These are phyloP conservation scores for Silene vulgaris DNA, from an alignment of 179 eudicot species.

Conservation along the genomic window DNA sequence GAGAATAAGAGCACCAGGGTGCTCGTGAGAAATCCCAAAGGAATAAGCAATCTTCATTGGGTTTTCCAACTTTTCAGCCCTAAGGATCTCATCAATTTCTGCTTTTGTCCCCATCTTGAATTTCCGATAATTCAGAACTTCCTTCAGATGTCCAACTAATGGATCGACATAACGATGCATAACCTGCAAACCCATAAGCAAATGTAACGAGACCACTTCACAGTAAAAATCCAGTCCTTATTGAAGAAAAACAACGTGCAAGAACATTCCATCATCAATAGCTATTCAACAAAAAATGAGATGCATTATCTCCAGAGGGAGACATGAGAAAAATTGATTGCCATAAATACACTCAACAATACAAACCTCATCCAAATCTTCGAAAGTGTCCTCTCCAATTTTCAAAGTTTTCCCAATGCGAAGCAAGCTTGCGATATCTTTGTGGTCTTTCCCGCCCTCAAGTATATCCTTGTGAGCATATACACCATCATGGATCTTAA, in stretches of 20 bases:
- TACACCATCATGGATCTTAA: constrained; percentile 81
- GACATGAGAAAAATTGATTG: background rate
- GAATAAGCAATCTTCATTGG: constrained; percentile 75
- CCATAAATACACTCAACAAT: constrained; percentile 9
- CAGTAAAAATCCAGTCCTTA: background rate
- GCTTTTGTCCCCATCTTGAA: constrained; percentile 77
- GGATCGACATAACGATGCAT: constrained; percentile 97
- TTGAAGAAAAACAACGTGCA: background rate
- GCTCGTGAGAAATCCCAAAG: constrained; percentile 90
- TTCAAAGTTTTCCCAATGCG: constrained; percentile 81
- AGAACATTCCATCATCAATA: background rate
- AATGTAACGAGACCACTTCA: background rate
- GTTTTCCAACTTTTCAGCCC: constrained; percentile 59
- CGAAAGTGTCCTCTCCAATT: constrained; percentile 86
- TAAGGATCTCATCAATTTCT: constrained; percentile 83
- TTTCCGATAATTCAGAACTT: constrained; percentile 80
- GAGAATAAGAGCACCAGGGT: constrained; percentile 84
- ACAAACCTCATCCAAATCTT: constrained; percentile 92
- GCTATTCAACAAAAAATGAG: background rate
- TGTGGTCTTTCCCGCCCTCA: constrained; percentile 94
- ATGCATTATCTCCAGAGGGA: background rate
- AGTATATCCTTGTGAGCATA: constrained; percentile 88
- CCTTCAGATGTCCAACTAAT: constrained; percentile 69
- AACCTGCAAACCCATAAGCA: constrained; percentile 46
- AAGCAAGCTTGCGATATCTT: constrained; percentile 87